Conservation (phyloP, 1,284 basidiomycete species). For the Ustanciosporium gigantosporum region DNA sequence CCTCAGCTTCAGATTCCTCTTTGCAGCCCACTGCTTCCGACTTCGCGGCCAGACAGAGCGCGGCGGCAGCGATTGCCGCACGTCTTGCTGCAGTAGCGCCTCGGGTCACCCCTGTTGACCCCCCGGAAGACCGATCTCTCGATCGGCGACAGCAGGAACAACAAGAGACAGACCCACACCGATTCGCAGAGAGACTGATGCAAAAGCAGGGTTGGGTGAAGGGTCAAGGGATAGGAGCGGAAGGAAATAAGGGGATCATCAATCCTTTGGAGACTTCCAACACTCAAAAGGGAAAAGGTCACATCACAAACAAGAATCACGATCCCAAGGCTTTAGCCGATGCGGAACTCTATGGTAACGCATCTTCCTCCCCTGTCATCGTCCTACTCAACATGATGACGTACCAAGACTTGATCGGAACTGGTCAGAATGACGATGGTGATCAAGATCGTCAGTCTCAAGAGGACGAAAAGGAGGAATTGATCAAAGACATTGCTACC, state of each 20-base stretch:
- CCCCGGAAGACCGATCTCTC: too few species aligned
- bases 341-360: constrained; percentile 9
- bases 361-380: constrained; percentile 3
- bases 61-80: constrained; percentile 49
- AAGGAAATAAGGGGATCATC: constrained; percentile 45
- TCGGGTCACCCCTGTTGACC: background rate
- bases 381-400: constrained; percentile 20
- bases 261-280: too few species aligned
- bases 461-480: background rate
- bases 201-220: constrained; percentile 41
- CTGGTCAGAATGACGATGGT: background rate
- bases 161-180: background rate
- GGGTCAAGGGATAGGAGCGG: constrained; percentile 51
- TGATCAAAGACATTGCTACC: constrained; percentile 12
- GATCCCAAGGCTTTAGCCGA: background rate
- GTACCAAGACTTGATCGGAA: background rate
- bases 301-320: background rate
- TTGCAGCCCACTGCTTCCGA: background rate
- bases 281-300: background rate
- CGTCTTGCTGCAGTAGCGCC: constrained; percentile 14
- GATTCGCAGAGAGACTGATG: constrained; percentile 51
- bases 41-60: constrained; percentile 17
- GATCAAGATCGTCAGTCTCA: constrained; percentile 9
- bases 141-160: background rate
- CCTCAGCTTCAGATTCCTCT: background rate